A percentile compares a stretch with the other conserved stretches of the same genome.
These are phyloP conservation scores for Adansonia rubrostipa DNA, from an alignment of 441 rosid species.

Conservation along the genomic window DNA sequence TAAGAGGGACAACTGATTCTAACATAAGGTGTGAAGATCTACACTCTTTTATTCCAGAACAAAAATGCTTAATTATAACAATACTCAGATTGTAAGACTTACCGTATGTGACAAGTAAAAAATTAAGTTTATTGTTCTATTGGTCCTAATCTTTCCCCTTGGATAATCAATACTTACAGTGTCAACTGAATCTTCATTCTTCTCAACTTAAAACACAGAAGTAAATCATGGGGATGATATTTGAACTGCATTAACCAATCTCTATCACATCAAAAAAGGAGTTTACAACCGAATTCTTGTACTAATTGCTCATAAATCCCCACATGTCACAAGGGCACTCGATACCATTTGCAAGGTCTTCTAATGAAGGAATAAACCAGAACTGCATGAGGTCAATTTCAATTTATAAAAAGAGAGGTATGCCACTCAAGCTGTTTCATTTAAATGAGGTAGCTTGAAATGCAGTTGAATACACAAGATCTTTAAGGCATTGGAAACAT, in stretches of 20 bases:
- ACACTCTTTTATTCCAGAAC: neutral
- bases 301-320: conserved; percentile 9
- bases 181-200: conserved; percentile 15
- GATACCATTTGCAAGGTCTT: neutral
- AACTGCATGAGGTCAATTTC: neutral
- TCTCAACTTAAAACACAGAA: conserved; percentile 3
- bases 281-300: neutral
- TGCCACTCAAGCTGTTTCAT: neutral
- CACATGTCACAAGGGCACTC: neutral
- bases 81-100: conserved; percentile 10
- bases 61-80: conserved; percentile 8
- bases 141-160: neutral
- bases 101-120: neutral
- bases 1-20: neutral
- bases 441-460: conserved; percentile 8
- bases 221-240: neutral
- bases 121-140: neutral
- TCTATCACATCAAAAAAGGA: neutral
- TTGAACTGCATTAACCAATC: conserved; percentile 7
- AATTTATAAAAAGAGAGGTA: neutral
- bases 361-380: neutral
- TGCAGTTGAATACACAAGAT: neutral
- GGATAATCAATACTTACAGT: neutral
- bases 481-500: neutral
- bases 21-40: neutral